These are phyloP conservation scores for Pythium sukuiense DNA, from an alignment of 352 stramenopile species.

Conservation along the genomic window DNA sequence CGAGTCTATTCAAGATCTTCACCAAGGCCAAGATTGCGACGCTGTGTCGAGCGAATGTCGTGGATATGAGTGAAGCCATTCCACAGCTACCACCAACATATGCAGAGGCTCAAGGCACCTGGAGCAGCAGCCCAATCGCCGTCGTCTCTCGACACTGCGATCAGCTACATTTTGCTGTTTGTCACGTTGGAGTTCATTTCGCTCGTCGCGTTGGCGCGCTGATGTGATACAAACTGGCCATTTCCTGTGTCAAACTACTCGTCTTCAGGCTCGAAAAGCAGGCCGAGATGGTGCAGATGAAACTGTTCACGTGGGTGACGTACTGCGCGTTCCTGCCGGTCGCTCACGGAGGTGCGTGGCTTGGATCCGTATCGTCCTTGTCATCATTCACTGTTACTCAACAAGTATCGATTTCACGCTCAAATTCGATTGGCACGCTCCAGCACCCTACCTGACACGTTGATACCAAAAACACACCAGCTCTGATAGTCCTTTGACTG, in stretches of 20 bases:
- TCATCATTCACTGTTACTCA: not conserved
- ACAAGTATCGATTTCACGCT: not conserved
- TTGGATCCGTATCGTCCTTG: not conserved
- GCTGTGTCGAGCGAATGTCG: not conserved
- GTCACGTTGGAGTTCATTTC: slow-evolving; percentile 22
- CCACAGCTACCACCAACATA: slow-evolving; percentile 29
- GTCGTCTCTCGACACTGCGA: not conserved
- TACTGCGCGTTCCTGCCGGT: not conserved
- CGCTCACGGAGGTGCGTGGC: not conserved
- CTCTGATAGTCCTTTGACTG: not conserved
- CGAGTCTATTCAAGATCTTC: not conserved
- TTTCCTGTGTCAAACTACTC: not conserved
- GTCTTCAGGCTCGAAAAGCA: not conserved
- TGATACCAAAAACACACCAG: not conserved
- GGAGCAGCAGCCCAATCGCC: not conserved
- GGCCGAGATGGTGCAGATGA: slow-evolving; percentile 7
- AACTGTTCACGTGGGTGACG: not conserved
- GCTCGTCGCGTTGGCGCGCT: slow-evolving; percentile 14
- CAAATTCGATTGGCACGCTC: not conserved
- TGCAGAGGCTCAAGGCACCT: not conserved
- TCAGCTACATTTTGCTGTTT: slow-evolving; percentile 20
- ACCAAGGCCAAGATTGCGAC: not conserved
- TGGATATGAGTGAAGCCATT: not conserved
- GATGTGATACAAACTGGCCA: slow-evolving; percentile 12
- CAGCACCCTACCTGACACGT: not conserved